Base-by-base conservation (phyloP, 1,284 basidiomycete species). In the Tetrapyrgos nigripes region DNA sequence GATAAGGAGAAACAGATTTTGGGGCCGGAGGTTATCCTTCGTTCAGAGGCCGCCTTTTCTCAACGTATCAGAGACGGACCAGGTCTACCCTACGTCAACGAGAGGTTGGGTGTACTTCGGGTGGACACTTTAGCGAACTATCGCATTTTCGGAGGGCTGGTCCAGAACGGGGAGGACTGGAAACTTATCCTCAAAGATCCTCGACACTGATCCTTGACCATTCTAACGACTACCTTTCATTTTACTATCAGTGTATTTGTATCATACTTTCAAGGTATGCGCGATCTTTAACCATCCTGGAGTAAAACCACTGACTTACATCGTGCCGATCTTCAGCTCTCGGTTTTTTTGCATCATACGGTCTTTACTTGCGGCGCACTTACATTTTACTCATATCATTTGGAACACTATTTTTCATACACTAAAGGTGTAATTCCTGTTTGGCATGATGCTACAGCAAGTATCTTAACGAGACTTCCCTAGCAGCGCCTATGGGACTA, bases 1-100 rank as follows among this genome's bases (percentile, higher is more conserved):
- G 69, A 71, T 23, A 73, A 76, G 43, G 81, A 79, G 63, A 6
- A 17, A n/a, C 5, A 17, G 4, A 9, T 40, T 4, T n/a, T 40
- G 6, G 37, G 37, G 8, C 14, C 37, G 13, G 37, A 40, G 6
- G 19, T 40, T 40, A 11, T 40, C 6, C 14, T n/a, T 40, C 37
- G 37, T n/a, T 40, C 37, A 11, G 37, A 40, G 37, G 19, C 4
- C 13, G 37, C 37, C 8, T 40, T 40, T 40, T 4, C 14, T 9
- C 37, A 40, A 40, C 37, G 37, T 17, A 40, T 40, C 37, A 40
- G 19, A n/a, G 37, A 40, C 17, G 19, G 37, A 5, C 37, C 37
- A 17, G 37, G 37, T 17, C 17, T 40, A n/a, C 37, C 37, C 19
- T 40, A 40, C 37, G 4, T 9, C 17, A 11, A 40, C 37, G 37